Base-by-base conservation (phyloP, 2,329 filamentous ascomycete species). In the Gaeumannomyces tritici region DNA sequence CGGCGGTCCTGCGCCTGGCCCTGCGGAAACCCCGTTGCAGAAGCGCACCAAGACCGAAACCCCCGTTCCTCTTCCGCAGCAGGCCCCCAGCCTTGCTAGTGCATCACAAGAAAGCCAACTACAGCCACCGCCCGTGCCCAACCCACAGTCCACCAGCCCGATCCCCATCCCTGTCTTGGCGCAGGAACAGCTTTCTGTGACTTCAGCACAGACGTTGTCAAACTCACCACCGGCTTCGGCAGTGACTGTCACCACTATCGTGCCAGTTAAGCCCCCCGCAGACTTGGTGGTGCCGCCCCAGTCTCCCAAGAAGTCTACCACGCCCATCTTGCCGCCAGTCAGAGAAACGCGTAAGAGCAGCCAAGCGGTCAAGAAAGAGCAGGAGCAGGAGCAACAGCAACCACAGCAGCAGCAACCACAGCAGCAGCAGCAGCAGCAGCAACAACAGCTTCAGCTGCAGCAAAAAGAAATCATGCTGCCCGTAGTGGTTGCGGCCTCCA, bases 21-120 rank as follows among this genome's bases (percentile, higher is more conserved):
- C 33, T 57, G 55, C 31, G 9, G 61, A 57, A 8, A 35, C 42
- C 57, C 63, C 69, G 26, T 67, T 67, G 9, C 68, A 69, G 63
- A 75, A 75, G 68, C 70, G 73, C 3, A 70, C 70, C 59, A 75
- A 75, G 66, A 75, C 73, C 1, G 73, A 75, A 65, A 75, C 73
- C n/a, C 73, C 73, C 2, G 73, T 75, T 21, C 73, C 73, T 24
- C 71, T 73, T 28, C 73, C 73, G 0, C 69, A 71, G 31, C 68
- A 69, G 11, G n/a, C 61, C 42, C 42, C 42, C 18, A 51, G 42
- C 11, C 42, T 51, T 8, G 42, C 64, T 11, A 61, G 42, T 42
- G n/a, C 57, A 24, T 59, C 64, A 21, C 65, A 68, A 35, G 70
- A 70, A 61, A 69, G 68, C 5, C 65, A 68, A 18, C 65, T 65